phyloP scores from a whole-genome alignment of 1,284 basidiomycete species.

The Ganoderma lingzhi region DNA sequence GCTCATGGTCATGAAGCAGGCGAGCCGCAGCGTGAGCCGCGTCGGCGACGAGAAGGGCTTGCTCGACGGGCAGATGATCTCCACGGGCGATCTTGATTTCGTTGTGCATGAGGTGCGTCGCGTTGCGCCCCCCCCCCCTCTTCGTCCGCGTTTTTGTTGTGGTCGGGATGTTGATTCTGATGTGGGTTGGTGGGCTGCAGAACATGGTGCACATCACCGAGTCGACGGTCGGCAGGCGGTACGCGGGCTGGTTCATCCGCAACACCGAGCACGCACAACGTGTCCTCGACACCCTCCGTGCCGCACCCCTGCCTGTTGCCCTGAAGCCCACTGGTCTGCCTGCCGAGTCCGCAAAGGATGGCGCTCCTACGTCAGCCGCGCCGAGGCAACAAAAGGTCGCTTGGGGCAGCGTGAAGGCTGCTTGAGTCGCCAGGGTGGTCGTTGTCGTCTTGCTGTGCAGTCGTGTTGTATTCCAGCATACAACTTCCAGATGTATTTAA shows the following conservation, averaged over 20 bases:
- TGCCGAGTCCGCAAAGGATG: constrained; percentile 20
- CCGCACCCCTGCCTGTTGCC: constrained; percentile 64
- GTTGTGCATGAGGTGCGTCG: constrained; percentile 87
- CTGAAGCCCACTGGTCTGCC: constrained; percentile 29
- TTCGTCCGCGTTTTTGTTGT: neutral
- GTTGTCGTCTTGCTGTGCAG: neutral
- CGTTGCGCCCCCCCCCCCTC: neutral
- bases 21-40: constrained; percentile 77
- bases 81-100: constrained; percentile 95
- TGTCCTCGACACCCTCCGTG: constrained; percentile 81
- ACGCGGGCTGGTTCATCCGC: constrained; percentile 97
- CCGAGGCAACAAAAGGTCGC: constrained; percentile 41
- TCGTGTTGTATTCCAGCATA: constrained; percentile 18
- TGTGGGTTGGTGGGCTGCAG: constrained; percentile 46
- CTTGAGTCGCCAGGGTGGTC: constrained; percentile 27
- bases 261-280: constrained; percentile 91
- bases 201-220: constrained; percentile 97
- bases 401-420: constrained; percentile 45
- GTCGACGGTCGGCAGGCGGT: constrained; percentile 90
- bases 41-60: constrained; percentile 64
- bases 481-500: constrained; percentile 27
- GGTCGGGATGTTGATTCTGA: neutral
- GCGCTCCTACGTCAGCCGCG: constrained; percentile 25
- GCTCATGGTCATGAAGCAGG: constrained; percentile 96
- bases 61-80: constrained; percentile 87